Evolutionary conservation across 2,329 filamentous ascomycete species (phyloP).

Genomic region (Setomelanomma holmii): DNA sequence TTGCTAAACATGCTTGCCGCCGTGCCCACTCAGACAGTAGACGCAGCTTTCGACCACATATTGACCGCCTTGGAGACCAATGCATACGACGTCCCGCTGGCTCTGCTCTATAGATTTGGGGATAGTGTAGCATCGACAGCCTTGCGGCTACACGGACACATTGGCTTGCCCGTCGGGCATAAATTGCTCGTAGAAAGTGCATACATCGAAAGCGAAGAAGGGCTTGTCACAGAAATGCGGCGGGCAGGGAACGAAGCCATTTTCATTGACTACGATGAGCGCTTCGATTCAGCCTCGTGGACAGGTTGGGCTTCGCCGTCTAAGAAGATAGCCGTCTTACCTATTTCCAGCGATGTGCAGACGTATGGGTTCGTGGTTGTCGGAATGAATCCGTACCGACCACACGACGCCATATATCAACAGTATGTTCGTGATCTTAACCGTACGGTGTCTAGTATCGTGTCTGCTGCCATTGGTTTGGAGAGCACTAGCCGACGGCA

Average conservation of each 20-base stretch:
- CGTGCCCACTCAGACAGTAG: constrained; percentile 27
- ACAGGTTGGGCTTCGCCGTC: constrained; percentile 35
- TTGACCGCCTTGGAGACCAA: constrained; percentile 38
- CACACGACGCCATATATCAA: constrained; percentile 38
- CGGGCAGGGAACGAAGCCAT: constrained; percentile 28
- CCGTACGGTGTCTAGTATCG: constrained; percentile 41
- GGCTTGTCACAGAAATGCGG: constrained; percentile 38
- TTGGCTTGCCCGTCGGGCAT: constrained; percentile 38
- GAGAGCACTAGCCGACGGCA: constrained; percentile 33
- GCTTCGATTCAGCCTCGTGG: constrained; percentile 39
- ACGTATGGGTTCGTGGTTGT: constrained; percentile 41
- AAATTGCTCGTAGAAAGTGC: constrained; percentile 31
- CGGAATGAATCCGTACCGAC: constrained; percentile 46
- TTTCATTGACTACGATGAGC: constrained; percentile 37
- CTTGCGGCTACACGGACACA: constrained; percentile 33
- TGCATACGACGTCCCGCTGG: constrained; percentile 37
- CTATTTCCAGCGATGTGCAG: constrained; percentile 29
- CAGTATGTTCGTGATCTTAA: constrained; percentile 43
- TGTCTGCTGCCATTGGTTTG: constrained; percentile 29
- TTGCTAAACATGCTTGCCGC: constrained; percentile 43
- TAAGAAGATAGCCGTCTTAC: constrained; percentile 34
- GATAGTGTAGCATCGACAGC: constrained; percentile 11
- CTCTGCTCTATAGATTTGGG: constrained; percentile 37
- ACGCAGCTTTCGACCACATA: constrained; percentile 33
- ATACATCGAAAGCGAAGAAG: constrained; percentile 28